Evolutionary conservation across 129 eudicot species (phyloP), one percentile per base, ranked within the genome.

Genomic region (Helianthus tuberosus): DNA sequence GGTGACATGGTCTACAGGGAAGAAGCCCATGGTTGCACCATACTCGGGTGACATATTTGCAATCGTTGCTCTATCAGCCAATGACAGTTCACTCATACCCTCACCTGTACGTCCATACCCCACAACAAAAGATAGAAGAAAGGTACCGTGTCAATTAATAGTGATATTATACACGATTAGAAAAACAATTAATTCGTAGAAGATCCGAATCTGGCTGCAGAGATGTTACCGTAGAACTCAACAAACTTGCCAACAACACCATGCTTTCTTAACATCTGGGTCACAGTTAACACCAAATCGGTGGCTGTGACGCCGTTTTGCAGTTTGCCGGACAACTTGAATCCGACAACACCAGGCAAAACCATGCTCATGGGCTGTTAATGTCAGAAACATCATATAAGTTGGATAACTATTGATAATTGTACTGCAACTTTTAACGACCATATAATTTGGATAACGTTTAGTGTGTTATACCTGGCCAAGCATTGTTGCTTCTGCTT

Each of bases 301-400:
- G 99, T 94, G 16, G 97, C 97, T 43, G 97, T 94, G 41, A 94
- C 97, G 66, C 99, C 99, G 81, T 91, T 84, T 41, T 71, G 84
- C 85, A 94, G 75, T 75, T 94, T 94, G 20, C 97, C 97, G 47
- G 86, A 73, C 85, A 93, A 41, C 79, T 86, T 90, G 76, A 93
- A 90, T 8, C 97, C 97, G 69, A 93, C 98, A 68, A 93, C 98
- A 81, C 98, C 97, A 48, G 98, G 98, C 73, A 93, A 82, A 72
- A 93, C 98, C 98, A 93, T 93, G 96, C 98, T 93, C 98, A 94
- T 94, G 68, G 97, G 96, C 98, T 94, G 87, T 79, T 79, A 78
- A 78, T 54, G 15, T 53, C 46, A 77, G 48, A 38, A 41, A 41
- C 44, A 39, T 8, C 8, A 39, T 39, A 39, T 39, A 39, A 3